A percentile compares a stretch with the other conserved stretches of the same genome.
Evolutionary conservation across 257 asterid species (phyloP).

Genomic region (Eucommia ulmoides): DNA sequence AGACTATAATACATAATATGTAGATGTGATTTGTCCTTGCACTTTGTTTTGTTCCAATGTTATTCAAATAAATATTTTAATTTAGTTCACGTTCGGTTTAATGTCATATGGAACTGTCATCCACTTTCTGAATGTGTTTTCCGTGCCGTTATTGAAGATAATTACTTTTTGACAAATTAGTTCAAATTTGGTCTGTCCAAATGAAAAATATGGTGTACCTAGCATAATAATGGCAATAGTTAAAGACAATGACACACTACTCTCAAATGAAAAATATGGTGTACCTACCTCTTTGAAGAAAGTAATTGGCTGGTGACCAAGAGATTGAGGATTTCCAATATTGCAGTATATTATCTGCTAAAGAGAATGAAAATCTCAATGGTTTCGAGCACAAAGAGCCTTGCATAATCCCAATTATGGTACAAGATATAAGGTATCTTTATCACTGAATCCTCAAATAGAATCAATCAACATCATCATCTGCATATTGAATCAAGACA

Average conservation of each 20-base stretch:
- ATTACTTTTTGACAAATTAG: constrained; percentile 50
- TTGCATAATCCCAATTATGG: constrained; percentile 71
- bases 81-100: constrained; percentile 45
- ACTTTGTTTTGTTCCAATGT: neutral
- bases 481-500: constrained; percentile 2
- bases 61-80: constrained; percentile 2
- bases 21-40: neutral
- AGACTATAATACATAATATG: neutral
- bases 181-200: constrained; percentile 62
- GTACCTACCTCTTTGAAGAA: no score
- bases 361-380: no score
- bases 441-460: constrained; percentile 79
- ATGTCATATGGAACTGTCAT: constrained; percentile 49
- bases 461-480: constrained; percentile 10
- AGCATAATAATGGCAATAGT: no score
- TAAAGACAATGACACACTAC: no score
- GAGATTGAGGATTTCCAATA: no score
- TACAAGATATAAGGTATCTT: constrained; percentile 76
- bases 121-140: constrained; percentile 70
- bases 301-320: no score
- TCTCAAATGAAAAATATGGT: no score
- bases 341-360: no score
- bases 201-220: no score
- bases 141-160: constrained; percentile 48
- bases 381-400: constrained; percentile 92